Evolutionary conservation across 108 stramenopile genomes (phyloP).

Genomic region (Nitzschia sp.): DNA sequence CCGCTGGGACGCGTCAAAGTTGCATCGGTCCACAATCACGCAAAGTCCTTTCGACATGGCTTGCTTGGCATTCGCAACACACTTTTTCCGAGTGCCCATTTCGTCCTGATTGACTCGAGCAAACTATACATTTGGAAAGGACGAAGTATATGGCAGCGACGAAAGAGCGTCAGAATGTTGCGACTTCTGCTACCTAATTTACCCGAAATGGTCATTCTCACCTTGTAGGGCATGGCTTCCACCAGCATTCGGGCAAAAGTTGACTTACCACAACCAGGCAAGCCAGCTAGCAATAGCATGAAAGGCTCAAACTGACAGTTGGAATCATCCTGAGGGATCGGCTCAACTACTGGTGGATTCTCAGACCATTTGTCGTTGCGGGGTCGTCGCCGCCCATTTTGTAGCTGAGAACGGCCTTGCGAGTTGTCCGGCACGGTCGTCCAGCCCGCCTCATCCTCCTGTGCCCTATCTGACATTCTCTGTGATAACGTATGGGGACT

Average conservation of each 20-base stretch:
- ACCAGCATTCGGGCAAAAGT: conserved; percentile 53
- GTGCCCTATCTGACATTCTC: too few relatives aligned
- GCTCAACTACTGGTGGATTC: not conserved
- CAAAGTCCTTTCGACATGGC: conserved; percentile 20
- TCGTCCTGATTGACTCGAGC: conserved; percentile 71
- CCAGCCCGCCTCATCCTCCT: too few relatives aligned
- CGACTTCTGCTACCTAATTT: not conserved
- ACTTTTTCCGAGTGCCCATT: conserved; percentile 48
- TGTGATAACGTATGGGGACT: too few relatives aligned
- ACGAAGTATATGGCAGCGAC: not conserved
- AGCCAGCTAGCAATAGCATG: conserved; percentile 57
- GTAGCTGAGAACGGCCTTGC: too few relatives aligned
- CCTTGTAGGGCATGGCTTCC: conserved; percentile 40
- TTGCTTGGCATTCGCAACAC: conserved; percentile 19
- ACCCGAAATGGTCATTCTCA: too few relatives aligned
- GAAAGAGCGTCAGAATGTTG: not conserved
- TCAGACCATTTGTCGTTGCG: not conserved
- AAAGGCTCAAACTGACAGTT: conserved; percentile 25
- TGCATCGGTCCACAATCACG: conserved; percentile 74
- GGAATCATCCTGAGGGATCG: not conserved
- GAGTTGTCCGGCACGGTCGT: too few relatives aligned
- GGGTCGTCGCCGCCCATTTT: too few relatives aligned
- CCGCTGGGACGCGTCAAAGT: conserved; percentile 58
- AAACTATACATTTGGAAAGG: conserved; percentile 27
- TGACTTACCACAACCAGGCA: conserved; percentile 73